phyloP scores from a whole-genome alignment of 495 filamentous ascomycete genomes.

The Niebla homalea region DNA sequence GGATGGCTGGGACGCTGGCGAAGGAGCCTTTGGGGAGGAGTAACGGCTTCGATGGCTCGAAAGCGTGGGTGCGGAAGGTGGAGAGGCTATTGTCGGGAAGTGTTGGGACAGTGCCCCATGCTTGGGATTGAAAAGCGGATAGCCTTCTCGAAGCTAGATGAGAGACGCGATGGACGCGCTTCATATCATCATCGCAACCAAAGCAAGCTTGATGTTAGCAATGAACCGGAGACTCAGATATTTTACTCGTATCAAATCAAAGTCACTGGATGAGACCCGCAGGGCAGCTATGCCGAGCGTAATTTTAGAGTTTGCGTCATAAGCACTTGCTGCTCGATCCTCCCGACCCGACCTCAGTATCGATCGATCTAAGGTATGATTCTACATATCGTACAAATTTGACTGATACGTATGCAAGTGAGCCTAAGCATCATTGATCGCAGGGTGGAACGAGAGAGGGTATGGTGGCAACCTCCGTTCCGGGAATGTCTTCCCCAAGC shows the following conservation, averaged over 20 bases:
- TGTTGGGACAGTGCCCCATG: constrained; percentile 7
- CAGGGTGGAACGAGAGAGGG: no score
- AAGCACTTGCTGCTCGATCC: neutral
- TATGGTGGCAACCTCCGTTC: no score
- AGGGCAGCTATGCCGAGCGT: no score
- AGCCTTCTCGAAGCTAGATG: neutral
- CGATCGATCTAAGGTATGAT: no score
- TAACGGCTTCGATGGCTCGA: constrained; percentile 32
- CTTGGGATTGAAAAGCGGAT: neutral
- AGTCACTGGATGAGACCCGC: no score
- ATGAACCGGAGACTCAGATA: no score
- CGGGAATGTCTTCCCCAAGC: no score
- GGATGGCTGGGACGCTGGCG: constrained; percentile 33
- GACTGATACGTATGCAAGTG: no score
- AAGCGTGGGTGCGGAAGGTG: constrained; percentile 36
- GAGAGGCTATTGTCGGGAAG: constrained; percentile 14
- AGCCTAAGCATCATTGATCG: no score
- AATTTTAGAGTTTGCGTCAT: no score
- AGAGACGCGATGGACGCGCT: neutral
- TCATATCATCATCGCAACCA: neutral
- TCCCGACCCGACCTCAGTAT: neutral
- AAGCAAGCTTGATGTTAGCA: neutral
- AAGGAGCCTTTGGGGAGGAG: constrained; percentile 35
- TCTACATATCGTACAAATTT: no score
- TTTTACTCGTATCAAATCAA: no score